Evolutionary conservation across 768 basidiomycete genomes (phyloP), one percentile per base, ranked within the genome.

Genomic region (Podaxis pistillaris): DNA sequence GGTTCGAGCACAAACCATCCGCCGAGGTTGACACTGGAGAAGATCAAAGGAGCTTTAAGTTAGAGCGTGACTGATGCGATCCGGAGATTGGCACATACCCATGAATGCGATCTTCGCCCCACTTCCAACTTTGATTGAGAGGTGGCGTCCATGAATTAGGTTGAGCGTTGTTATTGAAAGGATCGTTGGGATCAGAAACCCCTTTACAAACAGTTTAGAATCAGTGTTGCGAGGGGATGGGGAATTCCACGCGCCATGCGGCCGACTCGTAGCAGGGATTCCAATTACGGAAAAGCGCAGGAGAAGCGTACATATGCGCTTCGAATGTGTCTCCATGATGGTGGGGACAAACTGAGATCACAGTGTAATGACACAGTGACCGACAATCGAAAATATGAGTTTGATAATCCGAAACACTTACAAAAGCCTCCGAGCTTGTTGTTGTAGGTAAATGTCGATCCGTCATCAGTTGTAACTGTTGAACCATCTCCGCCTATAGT

Each of bases 101-200:
- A 65, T 77, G 78, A 36, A 90, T 74, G 47, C 77, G 83, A 76
- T 92, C 82, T 56, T 76, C 75, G 13, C 83, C 85, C 78, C 79
- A 94, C 24, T 75, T 80, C 91, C 93, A 96, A 28, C 77, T 83
- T 68, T 86, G 79, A 75, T 89, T 90, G 54, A 96, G 77, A 6
- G 89, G 82, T 1, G 91, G 92, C 5, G 90, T 89, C 87, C 90
- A 95, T 1, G 83, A 85, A 68, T 94, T 92, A 8, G 89, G 81
- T 63, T 79, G 82, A 6, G 93, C 93, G 47, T 82, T 78, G 71
- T 89, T 86, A 75, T 87, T 88, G 78, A 87, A 91, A 5, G 93
- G 90, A 70, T 90, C 79, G 50, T 86, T 79, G 13, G 87, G 86
- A 73, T 92, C 85, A 74, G 72, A 76, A 19, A 83, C 80, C 88